These are phyloP conservation scores for Crithidia brevicula DNA, from an alignment of 208 protist species.

Conservation along the genomic window DNA sequence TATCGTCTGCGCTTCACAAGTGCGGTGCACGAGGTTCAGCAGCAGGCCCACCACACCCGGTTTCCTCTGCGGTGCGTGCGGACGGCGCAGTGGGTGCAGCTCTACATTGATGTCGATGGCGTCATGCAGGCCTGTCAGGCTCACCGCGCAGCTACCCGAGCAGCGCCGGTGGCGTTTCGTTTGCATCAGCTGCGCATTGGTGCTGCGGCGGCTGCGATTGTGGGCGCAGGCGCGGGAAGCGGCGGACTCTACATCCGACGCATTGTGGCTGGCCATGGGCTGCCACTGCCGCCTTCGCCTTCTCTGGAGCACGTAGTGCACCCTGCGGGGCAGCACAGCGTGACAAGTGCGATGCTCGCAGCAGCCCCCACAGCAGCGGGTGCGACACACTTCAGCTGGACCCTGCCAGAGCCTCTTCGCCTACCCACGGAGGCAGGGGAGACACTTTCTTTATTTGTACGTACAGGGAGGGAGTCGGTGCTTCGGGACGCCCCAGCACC, in stretches of 20 bases:
- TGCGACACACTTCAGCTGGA: background rate
- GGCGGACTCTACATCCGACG: slow-evolving; percentile 61
- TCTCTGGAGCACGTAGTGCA: slow-evolving; percentile 17
- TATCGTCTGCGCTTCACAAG: slow-evolving; percentile 52
- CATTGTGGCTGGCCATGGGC: slow-evolving; percentile 59
- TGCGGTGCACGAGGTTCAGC: slow-evolving; percentile 35
- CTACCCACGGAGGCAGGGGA: slow-evolving; percentile 31
- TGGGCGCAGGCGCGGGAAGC: background rate
- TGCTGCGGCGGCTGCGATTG: background rate
- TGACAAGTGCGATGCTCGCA: background rate
- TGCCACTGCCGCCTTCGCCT: slow-evolving; percentile 31
- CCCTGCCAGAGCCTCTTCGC: slow-evolving; percentile 41
- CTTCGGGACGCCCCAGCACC: slow-evolving; percentile 2
- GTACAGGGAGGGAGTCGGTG: slow-evolving; percentile 24
- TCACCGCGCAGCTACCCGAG: slow-evolving; percentile 4
- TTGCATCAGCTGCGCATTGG: slow-evolving; percentile 44
- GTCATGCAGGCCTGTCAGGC: slow-evolving; percentile 38
- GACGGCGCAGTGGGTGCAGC: slow-evolving; percentile 63
- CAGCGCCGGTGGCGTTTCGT: background rate
- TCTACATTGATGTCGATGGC: slow-evolving; percentile 60
- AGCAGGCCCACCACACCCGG: slow-evolving; percentile 59
- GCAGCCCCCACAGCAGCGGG: background rate
- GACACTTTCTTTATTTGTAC: slow-evolving; percentile 30
- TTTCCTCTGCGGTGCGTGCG: slow-evolving; percentile 58
- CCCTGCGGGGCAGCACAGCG: background rate